phyloP scores from a whole-genome alignment of 2,329 filamentous ascomycete species.

The Pseudogymnoascus verrucosus region DNA sequence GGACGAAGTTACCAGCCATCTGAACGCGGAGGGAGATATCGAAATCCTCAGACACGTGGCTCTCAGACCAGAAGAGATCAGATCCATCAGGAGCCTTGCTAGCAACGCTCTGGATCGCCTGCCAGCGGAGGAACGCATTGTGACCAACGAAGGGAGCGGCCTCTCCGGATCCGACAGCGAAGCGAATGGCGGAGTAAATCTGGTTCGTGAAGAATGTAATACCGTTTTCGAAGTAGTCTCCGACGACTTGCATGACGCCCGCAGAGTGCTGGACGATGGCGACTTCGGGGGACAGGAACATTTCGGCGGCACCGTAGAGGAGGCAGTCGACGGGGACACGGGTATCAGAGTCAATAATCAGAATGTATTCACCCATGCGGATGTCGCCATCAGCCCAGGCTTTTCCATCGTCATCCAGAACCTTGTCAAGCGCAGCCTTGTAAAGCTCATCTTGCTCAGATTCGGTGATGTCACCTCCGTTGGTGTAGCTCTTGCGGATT shows the following conservation, averaged over 20 bases:
- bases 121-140: constrained; percentile 68
- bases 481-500: constrained; percentile 5
- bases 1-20: constrained; percentile 57
- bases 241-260: constrained; percentile 68
- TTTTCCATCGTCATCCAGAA: constrained; percentile 42
- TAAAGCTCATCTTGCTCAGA: constrained; percentile 44
- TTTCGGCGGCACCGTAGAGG: constrained; percentile 61
- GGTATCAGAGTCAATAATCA: constrained; percentile 63
- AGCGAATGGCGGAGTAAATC: constrained; percentile 66
- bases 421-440: constrained; percentile 39
- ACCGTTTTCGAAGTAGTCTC: constrained; percentile 66
- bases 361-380: constrained; percentile 54
- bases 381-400: constrained; percentile 55
- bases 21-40: constrained; percentile 68
- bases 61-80: constrained; percentile 65
- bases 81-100: constrained; percentile 46
- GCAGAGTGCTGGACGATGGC: constrained; percentile 66
- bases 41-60: constrained; percentile 70
- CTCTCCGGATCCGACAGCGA: constrained; percentile 62
- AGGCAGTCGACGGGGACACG: constrained; percentile 61
- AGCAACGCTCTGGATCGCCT: constrained; percentile 50
- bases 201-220: constrained; percentile 73
- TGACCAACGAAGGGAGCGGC: constrained; percentile 65
- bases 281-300: constrained; percentile 61
- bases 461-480: constrained; percentile 18